Evolutionary conservation across 495 filamentous ascomycete species (phyloP).

Genomic region (Neurospora sp.): DNA sequence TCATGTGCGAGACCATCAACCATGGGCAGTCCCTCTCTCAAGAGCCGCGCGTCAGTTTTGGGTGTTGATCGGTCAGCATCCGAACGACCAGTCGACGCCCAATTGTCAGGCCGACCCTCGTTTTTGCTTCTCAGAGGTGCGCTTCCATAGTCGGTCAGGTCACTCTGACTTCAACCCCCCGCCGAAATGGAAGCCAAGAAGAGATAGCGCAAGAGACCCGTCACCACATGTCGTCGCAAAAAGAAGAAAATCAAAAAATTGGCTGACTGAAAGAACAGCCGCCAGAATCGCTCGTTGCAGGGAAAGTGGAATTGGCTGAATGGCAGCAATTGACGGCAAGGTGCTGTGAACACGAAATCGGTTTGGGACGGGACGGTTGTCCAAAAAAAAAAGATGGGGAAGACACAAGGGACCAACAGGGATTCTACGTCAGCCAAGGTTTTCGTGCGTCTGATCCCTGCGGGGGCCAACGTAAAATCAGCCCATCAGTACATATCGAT

Average conservation of each 20-base stretch:
- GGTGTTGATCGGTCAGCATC: not conserved
- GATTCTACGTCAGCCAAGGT: too few relatives aligned
- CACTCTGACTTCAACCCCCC: not conserved
- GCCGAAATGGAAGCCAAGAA: not conserved
- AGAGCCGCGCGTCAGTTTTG: not conserved
- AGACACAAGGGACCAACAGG: slow-evolving; percentile 1
- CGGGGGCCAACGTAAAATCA: slow-evolving; percentile 11
- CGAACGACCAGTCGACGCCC: not conserved
- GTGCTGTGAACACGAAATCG: not conserved
- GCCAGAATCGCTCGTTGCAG: not conserved
- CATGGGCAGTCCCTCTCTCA: not conserved
- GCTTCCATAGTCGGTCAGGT: not conserved
- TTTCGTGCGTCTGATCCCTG: too few relatives aligned
- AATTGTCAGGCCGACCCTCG: not conserved
- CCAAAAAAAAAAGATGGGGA: slow-evolving; percentile 10
- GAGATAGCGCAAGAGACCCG: not conserved
- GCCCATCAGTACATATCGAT: slow-evolving; percentile 6
- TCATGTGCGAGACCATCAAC: not conserved
- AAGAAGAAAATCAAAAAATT: not conserved
- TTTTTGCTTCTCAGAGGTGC: not conserved
- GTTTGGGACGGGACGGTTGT: not conserved
- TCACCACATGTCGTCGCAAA: not conserved
- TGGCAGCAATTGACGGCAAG: not conserved
- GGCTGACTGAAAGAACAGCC: not conserved
- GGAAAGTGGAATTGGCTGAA: not conserved